Evolutionary conservation across 2,329 filamentous ascomycete species (phyloP).

Genomic region (Colletotrichum simmondsii): DNA sequence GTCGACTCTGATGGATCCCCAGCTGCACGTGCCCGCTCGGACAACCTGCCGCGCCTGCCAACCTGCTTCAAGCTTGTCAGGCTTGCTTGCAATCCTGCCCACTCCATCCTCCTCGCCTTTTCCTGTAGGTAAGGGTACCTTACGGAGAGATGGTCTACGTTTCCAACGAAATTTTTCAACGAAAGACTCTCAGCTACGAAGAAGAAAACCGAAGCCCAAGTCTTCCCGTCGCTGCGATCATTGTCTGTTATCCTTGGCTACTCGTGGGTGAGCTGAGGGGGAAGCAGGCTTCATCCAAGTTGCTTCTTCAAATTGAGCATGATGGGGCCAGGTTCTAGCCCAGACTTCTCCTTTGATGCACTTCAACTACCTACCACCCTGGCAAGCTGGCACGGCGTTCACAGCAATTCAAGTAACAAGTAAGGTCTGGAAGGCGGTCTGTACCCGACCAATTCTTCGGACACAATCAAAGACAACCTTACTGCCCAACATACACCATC

Average conservation of each 20-base stretch:
- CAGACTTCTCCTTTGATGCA: neutral
- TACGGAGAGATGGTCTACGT: neutral
- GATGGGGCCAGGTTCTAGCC: neutral
- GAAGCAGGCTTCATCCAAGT: too few species aligned
- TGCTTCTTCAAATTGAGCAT: too few species aligned
- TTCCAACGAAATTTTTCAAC: neutral
- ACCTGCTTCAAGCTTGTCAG: too few species aligned
- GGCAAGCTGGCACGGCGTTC: too few species aligned
- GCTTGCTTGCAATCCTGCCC: too few species aligned
- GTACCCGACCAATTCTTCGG: too few species aligned
- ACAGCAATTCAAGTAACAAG: neutral
- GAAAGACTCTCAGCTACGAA: neutral
- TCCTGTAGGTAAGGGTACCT: too few species aligned
- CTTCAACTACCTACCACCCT: too few species aligned
- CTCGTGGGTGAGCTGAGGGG: too few species aligned
- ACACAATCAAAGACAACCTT: too few species aligned
- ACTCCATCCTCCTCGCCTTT: too few species aligned
- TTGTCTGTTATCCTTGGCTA: too few species aligned
- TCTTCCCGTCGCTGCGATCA: neutral
- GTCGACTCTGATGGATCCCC: neutral
- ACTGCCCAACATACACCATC: neutral
- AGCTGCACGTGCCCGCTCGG: neutral
- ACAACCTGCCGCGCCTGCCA: neutral
- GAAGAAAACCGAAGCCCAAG: neutral
- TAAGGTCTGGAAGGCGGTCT: neutral